Conservation (phyloP, 2,329 filamentous ascomycete species). For the Epichloe amarillans region DNA sequence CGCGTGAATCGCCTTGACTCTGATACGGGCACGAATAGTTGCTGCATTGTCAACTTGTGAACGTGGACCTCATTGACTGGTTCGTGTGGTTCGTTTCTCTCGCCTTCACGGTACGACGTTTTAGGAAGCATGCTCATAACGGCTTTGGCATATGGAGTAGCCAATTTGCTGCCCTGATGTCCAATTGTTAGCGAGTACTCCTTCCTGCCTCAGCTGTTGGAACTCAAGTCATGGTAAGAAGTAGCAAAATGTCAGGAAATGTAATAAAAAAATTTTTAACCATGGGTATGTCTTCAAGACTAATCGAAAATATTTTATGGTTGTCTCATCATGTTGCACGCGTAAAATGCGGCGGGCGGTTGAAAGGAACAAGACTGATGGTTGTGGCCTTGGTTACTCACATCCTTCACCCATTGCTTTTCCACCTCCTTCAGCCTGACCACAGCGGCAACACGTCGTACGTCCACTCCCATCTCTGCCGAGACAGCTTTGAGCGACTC, state of each 20-base stretch:
- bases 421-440: slow-evolving; percentile 78
- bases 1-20: slow-evolving; percentile 52
- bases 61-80: slow-evolving; percentile 51
- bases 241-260: slow-evolving; percentile 21
- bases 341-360: neutral
- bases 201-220: neutral
- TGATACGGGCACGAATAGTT: slow-evolving; percentile 50
- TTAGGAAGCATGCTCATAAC: slow-evolving; percentile 69
- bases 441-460: slow-evolving; percentile 73
- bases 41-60: slow-evolving; percentile 47
- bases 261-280: slow-evolving; percentile 39
- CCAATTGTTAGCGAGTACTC: neutral
- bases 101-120: slow-evolving; percentile 41
- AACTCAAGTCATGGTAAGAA: slow-evolving; percentile 5
- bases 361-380: slow-evolving; percentile 7
- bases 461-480: slow-evolving; percentile 63
- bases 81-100: slow-evolving; percentile 37
- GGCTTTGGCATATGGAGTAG: slow-evolving; percentile 62
- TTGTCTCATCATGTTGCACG: slow-evolving; percentile 38
- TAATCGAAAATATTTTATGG: slow-evolving; percentile 79
- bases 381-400: slow-evolving; percentile 33
- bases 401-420: slow-evolving; percentile 61
- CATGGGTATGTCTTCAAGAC: slow-evolving; percentile 96
- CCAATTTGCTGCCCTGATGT: slow-evolving; percentile 61
- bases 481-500: slow-evolving; percentile 64